phyloP scores from a whole-genome alignment of 2,329 filamentous ascomycete species.

The Sarocladium strictum region DNA sequence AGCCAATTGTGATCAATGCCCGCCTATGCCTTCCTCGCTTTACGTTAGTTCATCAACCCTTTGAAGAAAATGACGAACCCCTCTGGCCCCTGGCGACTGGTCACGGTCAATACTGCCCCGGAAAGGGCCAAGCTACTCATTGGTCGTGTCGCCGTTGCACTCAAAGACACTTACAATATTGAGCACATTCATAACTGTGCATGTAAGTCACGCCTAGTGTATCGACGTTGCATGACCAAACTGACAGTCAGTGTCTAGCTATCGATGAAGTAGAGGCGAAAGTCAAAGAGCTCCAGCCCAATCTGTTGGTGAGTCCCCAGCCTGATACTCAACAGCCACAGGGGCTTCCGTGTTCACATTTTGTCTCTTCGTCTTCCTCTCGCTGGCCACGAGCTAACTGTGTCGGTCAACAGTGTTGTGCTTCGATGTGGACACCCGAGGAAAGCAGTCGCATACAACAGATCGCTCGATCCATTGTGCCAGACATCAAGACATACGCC shows the following conservation, averaged over 20 bases:
- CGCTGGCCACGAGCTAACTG: too few relatives aligned
- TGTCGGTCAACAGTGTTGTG: conserved; percentile 45
- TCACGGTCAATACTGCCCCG: conserved; percentile 63
- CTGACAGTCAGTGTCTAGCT: conserved; percentile 21
- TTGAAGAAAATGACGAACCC: background rate
- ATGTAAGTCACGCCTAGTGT: conserved; percentile 36
- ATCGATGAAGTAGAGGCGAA: conserved; percentile 50
- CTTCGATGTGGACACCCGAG: conserved; percentile 45
- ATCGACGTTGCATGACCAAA: background rate
- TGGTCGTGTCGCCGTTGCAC: conserved; percentile 51
- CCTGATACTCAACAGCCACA: background rate
- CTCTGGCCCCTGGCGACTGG: conserved; percentile 52
- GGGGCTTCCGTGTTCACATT: background rate
- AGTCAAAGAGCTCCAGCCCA: conserved; percentile 32
- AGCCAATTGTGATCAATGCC: too few relatives aligned
- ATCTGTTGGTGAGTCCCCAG: conserved; percentile 14
- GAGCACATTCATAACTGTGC: conserved; percentile 56
- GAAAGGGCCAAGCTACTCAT: conserved; percentile 58
- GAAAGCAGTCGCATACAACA: conserved; percentile 38
- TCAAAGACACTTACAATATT: conserved; percentile 60
- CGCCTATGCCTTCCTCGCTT: too few relatives aligned
- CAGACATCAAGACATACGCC: conserved; percentile 43
- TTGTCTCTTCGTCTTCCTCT: too few relatives aligned
- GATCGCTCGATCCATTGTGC: conserved; percentile 36
- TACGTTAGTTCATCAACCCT: background rate